These are phyloP conservation scores for Rhizomucor miehei DNA, from an alignment of 371 early-diverging fungal species.

Conservation along the genomic window DNA sequence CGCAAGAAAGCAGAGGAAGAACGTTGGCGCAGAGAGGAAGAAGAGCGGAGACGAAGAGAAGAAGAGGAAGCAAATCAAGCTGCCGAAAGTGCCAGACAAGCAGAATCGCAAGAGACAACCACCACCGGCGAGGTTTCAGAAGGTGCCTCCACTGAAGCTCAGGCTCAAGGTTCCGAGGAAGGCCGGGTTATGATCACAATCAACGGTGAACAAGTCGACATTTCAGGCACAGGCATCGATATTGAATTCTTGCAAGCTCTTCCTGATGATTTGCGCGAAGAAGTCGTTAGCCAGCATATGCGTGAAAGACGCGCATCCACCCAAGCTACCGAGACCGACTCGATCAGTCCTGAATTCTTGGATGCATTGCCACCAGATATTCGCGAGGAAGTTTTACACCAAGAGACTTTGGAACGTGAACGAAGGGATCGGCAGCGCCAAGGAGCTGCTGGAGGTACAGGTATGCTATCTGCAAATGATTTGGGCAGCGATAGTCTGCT, in stretches of 20 bases:
- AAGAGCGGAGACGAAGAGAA: slow-evolving; percentile 37
- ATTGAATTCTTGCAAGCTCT: slow-evolving; percentile 92
- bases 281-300: slow-evolving; percentile 78
- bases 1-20: slow-evolving; percentile 41
- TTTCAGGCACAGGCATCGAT: slow-evolving; percentile 94
- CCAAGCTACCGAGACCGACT: slow-evolving; percentile 32
- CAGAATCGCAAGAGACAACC: slow-evolving; percentile 14
- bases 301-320: slow-evolving; percentile 29
- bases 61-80: slow-evolving; percentile 30
- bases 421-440: slow-evolving; percentile 45
- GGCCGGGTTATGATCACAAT: slow-evolving; percentile 52
- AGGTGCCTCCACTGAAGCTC: slow-evolving; percentile 4
- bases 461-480: slow-evolving; percentile 8
- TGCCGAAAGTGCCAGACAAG: slow-evolving; percentile 17
- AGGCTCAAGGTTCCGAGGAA: slow-evolving; percentile 25
- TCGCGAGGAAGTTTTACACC: slow-evolving; percentile 72
- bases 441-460: slow-evolving; percentile 20
- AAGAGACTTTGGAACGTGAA: slow-evolving; percentile 62
- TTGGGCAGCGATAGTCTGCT: not conserved
- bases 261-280: slow-evolving; percentile 92
- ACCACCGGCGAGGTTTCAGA: slow-evolving; percentile 4
- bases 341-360: slow-evolving; percentile 75
- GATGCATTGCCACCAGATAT: slow-evolving; percentile 81
- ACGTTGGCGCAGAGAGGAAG: slow-evolving; percentile 52
- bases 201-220: slow-evolving; percentile 71